These are phyloP conservation scores for Capsicum pubescens DNA, from an alignment of 257 asterid species.

Conservation along the genomic window DNA sequence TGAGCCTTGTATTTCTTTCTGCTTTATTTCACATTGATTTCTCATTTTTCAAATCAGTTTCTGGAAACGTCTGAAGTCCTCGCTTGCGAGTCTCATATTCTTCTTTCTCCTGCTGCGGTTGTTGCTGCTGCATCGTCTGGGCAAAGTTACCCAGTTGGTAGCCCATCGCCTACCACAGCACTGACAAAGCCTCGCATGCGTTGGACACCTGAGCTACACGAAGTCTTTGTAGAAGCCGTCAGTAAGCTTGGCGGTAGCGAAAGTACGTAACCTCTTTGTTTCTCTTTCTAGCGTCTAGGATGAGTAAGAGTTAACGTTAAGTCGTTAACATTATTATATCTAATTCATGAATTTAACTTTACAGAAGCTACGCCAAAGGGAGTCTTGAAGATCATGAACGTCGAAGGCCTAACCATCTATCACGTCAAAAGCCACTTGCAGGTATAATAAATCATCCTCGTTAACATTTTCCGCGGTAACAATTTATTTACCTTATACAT, in stretches of 20 bases:
- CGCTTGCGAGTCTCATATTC: conserved; percentile 38
- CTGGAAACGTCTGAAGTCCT: conserved; percentile 46
- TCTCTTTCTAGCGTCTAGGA: not conserved
- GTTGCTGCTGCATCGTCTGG: conserved; percentile 34
- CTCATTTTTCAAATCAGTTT: conserved; percentile 46
- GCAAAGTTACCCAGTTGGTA: conserved; percentile 44
- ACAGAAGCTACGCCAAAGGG: conserved; percentile 81
- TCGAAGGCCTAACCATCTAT: conserved; percentile 74
- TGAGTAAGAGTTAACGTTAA: not conserved
- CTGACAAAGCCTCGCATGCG: conserved; percentile 80
- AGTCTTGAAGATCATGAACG: conserved; percentile 81
- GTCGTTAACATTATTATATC: not conserved
- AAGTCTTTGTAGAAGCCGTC: conserved; percentile 73
- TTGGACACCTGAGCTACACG: conserved; percentile 96
- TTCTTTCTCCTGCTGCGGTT: conserved; percentile 35
- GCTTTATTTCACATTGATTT: conserved; percentile 20
- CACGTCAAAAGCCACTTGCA: conserved; percentile 95
- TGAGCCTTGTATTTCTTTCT: not conserved
- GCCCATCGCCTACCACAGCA: conserved; percentile 59
- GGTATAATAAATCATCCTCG: conserved; percentile 38
- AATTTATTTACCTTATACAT: conserved; percentile 2
- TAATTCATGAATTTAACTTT: not conserved
- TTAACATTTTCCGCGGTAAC: not conserved
- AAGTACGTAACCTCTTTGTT: conserved; percentile 48
- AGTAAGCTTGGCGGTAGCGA: conserved; percentile 90